Evolutionary conservation across 192 early-diverging fungal genomes (phyloP).

Genomic region (Cetraspora pellucida): DNA sequence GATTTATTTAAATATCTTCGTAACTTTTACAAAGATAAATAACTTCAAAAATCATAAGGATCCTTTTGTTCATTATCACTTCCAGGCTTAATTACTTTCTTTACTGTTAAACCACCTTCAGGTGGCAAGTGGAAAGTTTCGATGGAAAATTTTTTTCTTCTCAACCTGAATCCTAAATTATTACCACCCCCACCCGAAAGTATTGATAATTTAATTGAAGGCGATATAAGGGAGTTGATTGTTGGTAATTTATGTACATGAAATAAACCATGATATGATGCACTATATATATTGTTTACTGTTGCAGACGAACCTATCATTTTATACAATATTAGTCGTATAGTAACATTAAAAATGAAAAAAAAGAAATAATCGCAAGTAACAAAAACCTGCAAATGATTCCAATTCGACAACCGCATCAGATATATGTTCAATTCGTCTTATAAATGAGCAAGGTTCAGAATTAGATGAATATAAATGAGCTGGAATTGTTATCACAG

Average conservation of each 20-base stretch:
- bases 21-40: no score
- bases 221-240: slow-evolving; percentile 72
- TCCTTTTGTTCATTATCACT: neutral
- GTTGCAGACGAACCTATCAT: slow-evolving; percentile 54
- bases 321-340: neutral
- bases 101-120: slow-evolving; percentile 66
- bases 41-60: neutral
- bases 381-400: slow-evolving; percentile 80
- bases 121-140: slow-evolving; percentile 95
- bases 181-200: slow-evolving; percentile 63
- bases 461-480: slow-evolving; percentile 62
- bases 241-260: slow-evolving; percentile 82
- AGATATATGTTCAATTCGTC: slow-evolving; percentile 74
- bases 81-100: neutral
- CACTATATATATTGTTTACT: slow-evolving; percentile 57
- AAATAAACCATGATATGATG: slow-evolving; percentile 87
- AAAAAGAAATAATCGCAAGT: neutral
- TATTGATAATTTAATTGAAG: slow-evolving; percentile 70
- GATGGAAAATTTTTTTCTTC: slow-evolving; percentile 89
- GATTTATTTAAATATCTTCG: no score
- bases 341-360: neutral
- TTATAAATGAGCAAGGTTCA: slow-evolving; percentile 48
- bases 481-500: slow-evolving; percentile 81
- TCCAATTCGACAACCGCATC: slow-evolving; percentile 90
- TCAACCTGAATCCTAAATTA: slow-evolving; percentile 83